Evolutionary conservation across 805 yeast species (phyloP).

Genomic region (Kockiozyma suomiensis): DNA sequence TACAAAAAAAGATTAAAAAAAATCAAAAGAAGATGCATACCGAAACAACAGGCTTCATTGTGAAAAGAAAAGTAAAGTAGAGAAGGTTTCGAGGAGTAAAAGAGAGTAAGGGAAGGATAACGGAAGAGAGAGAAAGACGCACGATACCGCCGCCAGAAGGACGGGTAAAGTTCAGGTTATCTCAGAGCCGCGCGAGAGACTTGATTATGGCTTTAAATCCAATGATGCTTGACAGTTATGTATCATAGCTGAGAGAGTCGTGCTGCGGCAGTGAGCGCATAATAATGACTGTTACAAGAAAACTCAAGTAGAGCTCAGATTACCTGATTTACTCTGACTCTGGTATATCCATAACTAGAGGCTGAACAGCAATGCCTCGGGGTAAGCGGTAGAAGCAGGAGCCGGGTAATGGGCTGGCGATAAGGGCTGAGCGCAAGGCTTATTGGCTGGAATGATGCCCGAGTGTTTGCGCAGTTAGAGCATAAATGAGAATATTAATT

Average conservation of each 20-base stretch:
- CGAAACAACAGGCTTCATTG: conserved; percentile 34
- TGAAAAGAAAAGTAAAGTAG: neutral
- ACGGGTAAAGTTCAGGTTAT: neutral
- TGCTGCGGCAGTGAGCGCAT: neutral
- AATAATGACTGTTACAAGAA: too few species aligned
- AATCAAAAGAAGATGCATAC: conserved; percentile 20
- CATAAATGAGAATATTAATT: too few species aligned
- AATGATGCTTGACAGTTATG: neutral
- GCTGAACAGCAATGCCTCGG: too few species aligned
- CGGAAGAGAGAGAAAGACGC: neutral
- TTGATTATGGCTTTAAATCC: neutral
- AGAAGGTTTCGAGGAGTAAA: neutral
- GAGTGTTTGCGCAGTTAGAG: neutral
- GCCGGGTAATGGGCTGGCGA: conserved; percentile 7
- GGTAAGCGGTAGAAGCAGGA: too few species aligned
- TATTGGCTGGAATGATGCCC: neutral
- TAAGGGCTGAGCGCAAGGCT: conserved; percentile 1
- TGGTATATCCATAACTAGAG: too few species aligned
- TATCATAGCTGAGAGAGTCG: neutral
- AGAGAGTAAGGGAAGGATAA: neutral
- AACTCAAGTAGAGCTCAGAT: too few species aligned
- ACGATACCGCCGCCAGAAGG: conserved; percentile 7
- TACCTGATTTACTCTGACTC: too few species aligned
- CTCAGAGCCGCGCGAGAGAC: neutral
- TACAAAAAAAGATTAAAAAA: neutral